Conservation (phyloP, 176 grass and related monocot species). For the Bonia amplexicaulis region DNA sequence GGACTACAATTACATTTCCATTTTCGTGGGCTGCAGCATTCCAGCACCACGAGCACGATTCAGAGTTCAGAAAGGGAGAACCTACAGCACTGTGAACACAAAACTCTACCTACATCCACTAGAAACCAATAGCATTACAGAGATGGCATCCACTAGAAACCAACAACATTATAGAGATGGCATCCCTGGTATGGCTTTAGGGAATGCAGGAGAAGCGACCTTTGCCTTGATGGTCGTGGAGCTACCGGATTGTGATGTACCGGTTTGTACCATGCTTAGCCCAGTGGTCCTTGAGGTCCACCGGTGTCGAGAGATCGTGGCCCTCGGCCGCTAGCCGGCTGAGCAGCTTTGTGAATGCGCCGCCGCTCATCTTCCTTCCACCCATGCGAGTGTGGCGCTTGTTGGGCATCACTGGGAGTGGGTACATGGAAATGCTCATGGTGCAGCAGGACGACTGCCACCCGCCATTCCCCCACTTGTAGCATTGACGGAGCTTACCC, state of each 20-base stretch:
- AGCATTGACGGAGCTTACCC: slow-evolving; percentile 56
- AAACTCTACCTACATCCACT: slow-evolving; percentile 33
- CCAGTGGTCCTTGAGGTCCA: slow-evolving; percentile 94
- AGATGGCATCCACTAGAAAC: slow-evolving; percentile 24
- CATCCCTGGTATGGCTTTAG: not conserved
- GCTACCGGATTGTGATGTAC: slow-evolving; percentile 88
- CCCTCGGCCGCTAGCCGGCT: slow-evolving; percentile 81
- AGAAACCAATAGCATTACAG: slow-evolving; percentile 21
- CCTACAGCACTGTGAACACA: slow-evolving; percentile 8
- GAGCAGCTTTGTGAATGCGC: slow-evolving; percentile 77
- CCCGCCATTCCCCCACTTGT: slow-evolving; percentile 87
- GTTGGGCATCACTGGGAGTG: slow-evolving; percentile 81
- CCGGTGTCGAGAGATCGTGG: slow-evolving; percentile 59
- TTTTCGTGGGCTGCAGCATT: slow-evolving; percentile 3
- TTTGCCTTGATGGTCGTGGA: not conserved
- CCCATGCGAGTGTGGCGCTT: slow-evolving; percentile 81
- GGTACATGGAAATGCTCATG: slow-evolving; percentile 77
- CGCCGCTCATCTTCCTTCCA: slow-evolving; percentile 87
- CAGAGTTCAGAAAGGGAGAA: not conserved
- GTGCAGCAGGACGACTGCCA: slow-evolving; percentile 95
- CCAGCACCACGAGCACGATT: not conserved
- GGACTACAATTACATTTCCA: slow-evolving; percentile 21
- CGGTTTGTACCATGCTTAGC: slow-evolving; percentile 87
- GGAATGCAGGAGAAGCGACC: slow-evolving; percentile 26
- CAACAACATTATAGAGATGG: slow-evolving; percentile 8